Conservation (phyloP, 352 stramenopile genomes). For the Globisporangium cylindrosporum region DNA sequence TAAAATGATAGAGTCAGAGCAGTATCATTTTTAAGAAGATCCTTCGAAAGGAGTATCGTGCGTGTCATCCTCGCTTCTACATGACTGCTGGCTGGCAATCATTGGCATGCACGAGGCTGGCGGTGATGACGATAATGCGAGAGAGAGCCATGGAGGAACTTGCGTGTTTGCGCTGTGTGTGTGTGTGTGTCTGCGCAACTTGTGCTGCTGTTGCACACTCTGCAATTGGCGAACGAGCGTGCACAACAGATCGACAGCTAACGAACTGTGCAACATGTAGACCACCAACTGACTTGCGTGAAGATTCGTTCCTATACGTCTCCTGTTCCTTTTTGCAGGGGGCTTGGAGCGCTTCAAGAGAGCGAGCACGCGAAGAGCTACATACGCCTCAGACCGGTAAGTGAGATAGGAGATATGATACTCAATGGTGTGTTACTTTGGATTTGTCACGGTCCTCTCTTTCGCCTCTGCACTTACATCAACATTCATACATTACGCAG, state of each 20-base stretch:
- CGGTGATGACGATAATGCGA: neutral
- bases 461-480: constrained; percentile 5
- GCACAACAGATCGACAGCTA: neutral
- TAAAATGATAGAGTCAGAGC: neutral
- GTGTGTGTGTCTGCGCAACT: neutral
- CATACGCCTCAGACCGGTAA: neutral
- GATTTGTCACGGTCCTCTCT: neutral
- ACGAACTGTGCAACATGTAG: neutral
- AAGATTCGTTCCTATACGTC: neutral
- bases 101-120: neutral
- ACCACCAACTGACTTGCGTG: neutral
- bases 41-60: neutral
- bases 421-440: constrained; percentile 2
- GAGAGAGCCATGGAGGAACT: neutral
- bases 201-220: neutral
- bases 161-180: neutral
- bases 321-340: neutral
- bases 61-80: neutral
- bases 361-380: neutral
- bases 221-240: neutral
- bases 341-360: neutral
- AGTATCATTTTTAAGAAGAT: too few relatives aligned
- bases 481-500: constrained; percentile 7
- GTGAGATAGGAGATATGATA: neutral
- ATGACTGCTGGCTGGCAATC: neutral